phyloP scores from a whole-genome alignment of 176 grass and related monocot genomes.

The Oryza australiensis region DNA sequence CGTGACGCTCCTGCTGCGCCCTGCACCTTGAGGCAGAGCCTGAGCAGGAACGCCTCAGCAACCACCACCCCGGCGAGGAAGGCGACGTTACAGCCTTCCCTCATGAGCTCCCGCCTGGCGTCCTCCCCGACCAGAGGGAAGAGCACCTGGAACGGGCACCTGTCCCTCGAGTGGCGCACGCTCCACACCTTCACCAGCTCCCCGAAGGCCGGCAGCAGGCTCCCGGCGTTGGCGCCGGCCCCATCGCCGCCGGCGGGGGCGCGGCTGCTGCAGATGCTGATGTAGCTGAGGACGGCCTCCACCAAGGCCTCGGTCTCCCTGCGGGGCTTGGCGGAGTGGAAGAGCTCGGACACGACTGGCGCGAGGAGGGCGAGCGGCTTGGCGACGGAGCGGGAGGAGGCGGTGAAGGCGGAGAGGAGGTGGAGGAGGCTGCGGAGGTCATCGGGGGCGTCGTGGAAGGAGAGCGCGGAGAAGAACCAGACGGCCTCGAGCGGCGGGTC shows the following conservation, averaged over 20 bases:
- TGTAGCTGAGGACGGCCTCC: slow-evolving; percentile 76
- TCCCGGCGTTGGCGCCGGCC: slow-evolving; percentile 8
- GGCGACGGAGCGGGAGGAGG: slow-evolving; percentile 46
- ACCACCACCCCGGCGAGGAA: slow-evolving; percentile 76
- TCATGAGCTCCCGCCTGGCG: slow-evolving; percentile 56
- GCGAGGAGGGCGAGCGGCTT: slow-evolving; percentile 89
- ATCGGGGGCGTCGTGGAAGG: slow-evolving; percentile 70
- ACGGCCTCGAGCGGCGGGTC: slow-evolving; percentile 84
- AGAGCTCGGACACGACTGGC: slow-evolving; percentile 78
- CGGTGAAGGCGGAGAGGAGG: slow-evolving; percentile 65
- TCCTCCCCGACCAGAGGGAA: slow-evolving; percentile 80
- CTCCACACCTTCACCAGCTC: slow-evolving; percentile 94
- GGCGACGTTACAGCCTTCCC: slow-evolving; percentile 66
- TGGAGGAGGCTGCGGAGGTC: slow-evolving; percentile 74
- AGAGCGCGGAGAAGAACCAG: slow-evolving; percentile 91
- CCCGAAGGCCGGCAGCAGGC: slow-evolving; percentile 60
- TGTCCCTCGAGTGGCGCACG: slow-evolving; percentile 51
- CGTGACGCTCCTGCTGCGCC: slow-evolving; percentile 34
- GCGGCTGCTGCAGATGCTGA: slow-evolving; percentile 80
- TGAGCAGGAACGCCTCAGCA: slow-evolving; percentile 84
- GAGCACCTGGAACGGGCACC: slow-evolving; percentile 60
- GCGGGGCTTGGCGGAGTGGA: slow-evolving; percentile 62
- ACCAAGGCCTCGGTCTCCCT: slow-evolving; percentile 69
- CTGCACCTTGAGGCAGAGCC: slow-evolving; percentile 83
- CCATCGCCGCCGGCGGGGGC: background rate